Evolutionary conservation across 495 filamentous ascomycete species (phyloP), one percentile per base, ranked within the genome.

Genomic region (Aspergillus taichungensis): DNA sequence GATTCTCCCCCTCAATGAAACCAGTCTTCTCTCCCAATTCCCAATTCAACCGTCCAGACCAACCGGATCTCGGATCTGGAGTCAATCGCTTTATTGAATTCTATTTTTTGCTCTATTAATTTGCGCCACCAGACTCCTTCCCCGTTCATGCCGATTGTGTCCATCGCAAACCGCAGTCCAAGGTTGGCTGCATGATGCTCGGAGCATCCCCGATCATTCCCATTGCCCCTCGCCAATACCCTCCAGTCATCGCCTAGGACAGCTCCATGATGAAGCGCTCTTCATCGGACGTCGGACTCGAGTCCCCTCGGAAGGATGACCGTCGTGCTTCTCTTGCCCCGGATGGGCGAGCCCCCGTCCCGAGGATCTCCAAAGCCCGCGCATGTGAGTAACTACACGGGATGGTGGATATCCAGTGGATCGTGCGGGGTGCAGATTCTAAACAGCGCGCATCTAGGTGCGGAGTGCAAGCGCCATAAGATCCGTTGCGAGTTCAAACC

Each of bases 401-500:
- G 7, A 9, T 11, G 10, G 9, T n/a, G 8, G 36, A 33, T 34
- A 31, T 18, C 9, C 29, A 33, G 5, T 13, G 6, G 13, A 29
- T 27, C 31, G 35, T 14, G 35, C 35, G 13, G 13, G 35, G 8
- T 14, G 18, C 18, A 8, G 34, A 14, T 46, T 29, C 47, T 54
- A 40, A 54, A 34, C 29, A 8, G 24, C 37, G 11, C 30, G 12
- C 11, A 13, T 40, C 28, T 43, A 72, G 69, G 69, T 45, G 69
- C 69, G 8, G 69, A 72, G 44, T 72, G 69, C 38, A 72, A 72
- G 45, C 61, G 69, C 31, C 69, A 72, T 49, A 72, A 72, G 43
- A 72, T 72, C 42, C 66, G 66, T 37, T 72, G 69, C 45, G 69
- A 72, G 44, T 68, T 72, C 46, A 62, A 61, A 39, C 27, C 61